Evolutionary conservation across 164 flowering plant species (phyloP).

Genomic region (Echeveria elegans): DNA sequence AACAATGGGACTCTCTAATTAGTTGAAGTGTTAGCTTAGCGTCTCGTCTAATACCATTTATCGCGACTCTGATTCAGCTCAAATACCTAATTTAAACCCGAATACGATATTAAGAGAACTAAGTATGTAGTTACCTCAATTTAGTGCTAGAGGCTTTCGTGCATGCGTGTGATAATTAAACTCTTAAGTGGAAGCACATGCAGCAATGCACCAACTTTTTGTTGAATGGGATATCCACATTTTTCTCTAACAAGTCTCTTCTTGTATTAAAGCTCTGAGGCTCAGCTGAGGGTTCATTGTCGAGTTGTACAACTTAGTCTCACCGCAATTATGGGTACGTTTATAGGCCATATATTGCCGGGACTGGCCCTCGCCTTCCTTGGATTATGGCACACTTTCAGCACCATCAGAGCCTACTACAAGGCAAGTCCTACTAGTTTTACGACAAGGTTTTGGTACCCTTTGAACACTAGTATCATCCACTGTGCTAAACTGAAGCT

Average conservation of each 20-base stretch:
- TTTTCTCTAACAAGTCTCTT: neutral
- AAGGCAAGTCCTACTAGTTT: constrained; percentile 34
- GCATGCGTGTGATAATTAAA: neutral
- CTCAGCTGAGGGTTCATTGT: neutral
- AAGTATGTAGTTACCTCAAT: neutral
- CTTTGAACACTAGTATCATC: constrained; percentile 21
- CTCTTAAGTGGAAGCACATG: constrained; percentile 30
- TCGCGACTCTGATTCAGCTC: neutral
- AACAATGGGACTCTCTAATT: neutral
- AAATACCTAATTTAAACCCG: neutral
- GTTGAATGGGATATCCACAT: neutral
- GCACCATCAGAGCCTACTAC: constrained; percentile 35
- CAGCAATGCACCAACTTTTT: constrained; percentile 35
- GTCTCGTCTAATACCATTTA: neutral
- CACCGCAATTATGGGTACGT: constrained; percentile 50
- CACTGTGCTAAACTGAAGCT: constrained; percentile 26
- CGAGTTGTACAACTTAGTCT: neutral
- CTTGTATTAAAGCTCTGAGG: constrained; percentile 24
- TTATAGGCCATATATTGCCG: constrained; percentile 56
- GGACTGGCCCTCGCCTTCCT: constrained; percentile 52
- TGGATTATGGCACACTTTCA: constrained; percentile 63
- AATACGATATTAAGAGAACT: neutral
- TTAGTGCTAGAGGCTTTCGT: neutral
- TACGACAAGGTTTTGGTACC: constrained; percentile 43
- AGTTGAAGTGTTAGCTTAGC: neutral